Conservation (phyloP, 1,284 basidiomycete genomes). For the Leccinum pachyderme region DNA sequence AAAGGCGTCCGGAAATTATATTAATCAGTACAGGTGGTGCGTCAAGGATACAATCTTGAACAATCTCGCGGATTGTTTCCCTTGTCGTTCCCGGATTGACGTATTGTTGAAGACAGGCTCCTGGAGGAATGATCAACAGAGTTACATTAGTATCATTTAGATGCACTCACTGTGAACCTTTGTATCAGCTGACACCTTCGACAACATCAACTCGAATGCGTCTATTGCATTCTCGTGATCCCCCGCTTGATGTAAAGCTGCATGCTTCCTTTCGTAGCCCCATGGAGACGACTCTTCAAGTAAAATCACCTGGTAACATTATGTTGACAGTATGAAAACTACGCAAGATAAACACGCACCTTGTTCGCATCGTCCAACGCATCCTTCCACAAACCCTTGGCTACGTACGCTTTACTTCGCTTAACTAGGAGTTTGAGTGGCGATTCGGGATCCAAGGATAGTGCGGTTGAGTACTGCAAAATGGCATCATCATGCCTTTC, state of each 20-base stretch:
- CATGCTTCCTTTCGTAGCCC: not conserved
- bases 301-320: not conserved
- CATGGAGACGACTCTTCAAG: not conserved
- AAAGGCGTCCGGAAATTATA: conserved; percentile 1
- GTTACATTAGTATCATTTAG: not conserved
- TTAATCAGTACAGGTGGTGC: conserved; percentile 11
- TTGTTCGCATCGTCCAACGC: conserved; percentile 10
- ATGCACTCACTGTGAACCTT: not conserved
- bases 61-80: not conserved
- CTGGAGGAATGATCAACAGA: not conserved
- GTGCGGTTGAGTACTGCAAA: not conserved
- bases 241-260: not conserved
- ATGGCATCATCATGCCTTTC: conserved; percentile 4
- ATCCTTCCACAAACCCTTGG: not conserved
- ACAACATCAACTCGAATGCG: not conserved
- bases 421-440: not conserved
- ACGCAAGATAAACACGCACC: not conserved
- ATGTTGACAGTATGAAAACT: not conserved
- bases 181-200: not conserved
- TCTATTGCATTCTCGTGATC: not conserved
- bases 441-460: not conserved
- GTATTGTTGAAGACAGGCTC: not conserved
- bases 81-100: not conserved
- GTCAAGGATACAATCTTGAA: not conserved
- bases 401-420: conserved; percentile 9